Evolutionary conservation across 768 basidiomycete genomes (phyloP), one percentile per base, ranked within the genome.

Genomic region (Russula griseocarnosa): DNA sequence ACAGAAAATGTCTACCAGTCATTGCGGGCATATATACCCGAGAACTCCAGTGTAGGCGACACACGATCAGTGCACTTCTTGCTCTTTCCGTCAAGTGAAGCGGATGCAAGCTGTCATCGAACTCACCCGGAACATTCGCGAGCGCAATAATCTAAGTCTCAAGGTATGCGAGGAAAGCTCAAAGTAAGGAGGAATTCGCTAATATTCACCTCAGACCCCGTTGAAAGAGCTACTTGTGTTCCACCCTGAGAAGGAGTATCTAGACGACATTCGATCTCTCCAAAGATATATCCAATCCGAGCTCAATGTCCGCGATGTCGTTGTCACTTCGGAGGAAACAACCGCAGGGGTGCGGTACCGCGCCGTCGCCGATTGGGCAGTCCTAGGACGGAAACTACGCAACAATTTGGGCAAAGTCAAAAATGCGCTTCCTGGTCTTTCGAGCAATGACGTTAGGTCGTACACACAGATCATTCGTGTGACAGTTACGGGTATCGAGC

Each of bases 1-100:
- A 95, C 94, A 8, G 97, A 99, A 76, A 97, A 88, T 76, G 79
- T 98, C 65, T 98, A 98, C 75, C 97, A 98, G 73, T 85, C 91
- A 38, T 81, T 98, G 46, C 85, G 86, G 52, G 78, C 78, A n/a
- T 96, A 85, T 78, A 90, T 96, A 67, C 92, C 94, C 0, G 85
- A 86, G 64, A 83, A 91, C 68, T 81, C 85, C 22, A 73, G 78
- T 30, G 81, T 81, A 20, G 84, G 83, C 2, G 97, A 98, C 70
- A 82, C 87, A 7, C 89, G 97, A 63, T 98, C 97, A 3, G 78
- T 99, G 67, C 97, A 99, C 77, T 99, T 98, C 82, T 74, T 98
- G 65, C 82, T 84, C 58, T 98, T 97, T 86, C 97, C 97, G 95
- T 54, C 90, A 97, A 76, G 92, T 98, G 26, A 83, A 89, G 75